phyloP scores from a whole-genome alignment of 2,329 filamentous ascomycete genomes.

The Pseudogymnoascus sp. region DNA sequence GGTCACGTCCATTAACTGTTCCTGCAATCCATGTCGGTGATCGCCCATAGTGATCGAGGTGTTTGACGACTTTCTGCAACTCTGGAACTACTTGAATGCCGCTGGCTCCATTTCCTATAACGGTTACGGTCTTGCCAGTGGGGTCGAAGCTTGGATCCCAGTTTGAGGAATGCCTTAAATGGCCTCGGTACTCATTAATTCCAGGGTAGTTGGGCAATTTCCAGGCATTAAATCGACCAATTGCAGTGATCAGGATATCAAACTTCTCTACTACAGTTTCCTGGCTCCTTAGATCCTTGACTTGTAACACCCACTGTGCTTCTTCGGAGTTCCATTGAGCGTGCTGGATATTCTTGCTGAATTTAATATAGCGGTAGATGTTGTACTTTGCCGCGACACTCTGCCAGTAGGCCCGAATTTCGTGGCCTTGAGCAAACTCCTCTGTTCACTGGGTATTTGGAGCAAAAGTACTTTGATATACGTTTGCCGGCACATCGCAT shows the following conservation, averaged over 20 bases:
- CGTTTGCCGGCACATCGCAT: conserved; percentile 62
- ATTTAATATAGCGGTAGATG: conserved; percentile 50
- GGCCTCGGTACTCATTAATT: conserved; percentile 44
- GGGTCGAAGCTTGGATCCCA: conserved; percentile 49
- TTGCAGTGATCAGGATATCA: conserved; percentile 55
- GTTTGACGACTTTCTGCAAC: conserved; percentile 39
- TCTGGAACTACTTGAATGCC: conserved; percentile 51
- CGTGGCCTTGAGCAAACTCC: conserved; percentile 56
- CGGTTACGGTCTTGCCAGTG: conserved; percentile 39
- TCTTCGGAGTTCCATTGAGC: conserved; percentile 46
- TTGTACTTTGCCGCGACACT: conserved; percentile 53
- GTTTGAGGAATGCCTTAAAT: conserved; percentile 51
- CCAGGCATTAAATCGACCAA: conserved; percentile 60
- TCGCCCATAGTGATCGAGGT: conserved; percentile 56
- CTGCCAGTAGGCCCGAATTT: conserved; percentile 63
- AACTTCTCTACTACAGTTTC: conserved; percentile 38
- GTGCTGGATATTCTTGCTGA: conserved; percentile 47
- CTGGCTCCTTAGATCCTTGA: conserved; percentile 33
- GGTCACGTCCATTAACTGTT: conserved; percentile 47
- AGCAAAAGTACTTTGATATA: conserved; percentile 61
- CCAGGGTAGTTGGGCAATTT: conserved; percentile 54
- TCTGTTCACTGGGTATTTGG: conserved; percentile 64
- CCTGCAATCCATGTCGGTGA: conserved; percentile 61
- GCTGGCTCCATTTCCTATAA: conserved; percentile 56
- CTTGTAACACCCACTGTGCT: conserved; percentile 43